Evolutionary conservation across 768 basidiomycete species (phyloP).

Genomic region (Neoboletus subvelutipes): DNA sequence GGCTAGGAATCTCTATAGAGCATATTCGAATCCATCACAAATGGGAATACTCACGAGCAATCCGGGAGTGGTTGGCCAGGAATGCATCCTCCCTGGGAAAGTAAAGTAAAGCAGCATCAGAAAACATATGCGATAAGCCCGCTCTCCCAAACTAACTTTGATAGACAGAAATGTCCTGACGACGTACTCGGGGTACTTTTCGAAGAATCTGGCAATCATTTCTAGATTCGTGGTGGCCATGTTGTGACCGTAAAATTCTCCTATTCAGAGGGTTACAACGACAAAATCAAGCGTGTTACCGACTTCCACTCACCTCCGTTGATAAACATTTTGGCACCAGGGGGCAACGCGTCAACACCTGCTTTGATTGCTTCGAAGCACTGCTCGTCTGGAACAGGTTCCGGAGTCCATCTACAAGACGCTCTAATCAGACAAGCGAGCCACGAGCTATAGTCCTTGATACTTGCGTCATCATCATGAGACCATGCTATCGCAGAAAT

Average conservation of each 20-base stretch:
- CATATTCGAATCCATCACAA: neutral
- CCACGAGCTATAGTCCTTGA: too few relatives aligned
- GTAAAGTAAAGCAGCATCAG: conserved; percentile 11
- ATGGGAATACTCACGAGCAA: conserved; percentile 28
- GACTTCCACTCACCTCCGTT: conserved; percentile 42
- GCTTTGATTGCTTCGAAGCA: conserved; percentile 49
- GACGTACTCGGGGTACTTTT: conserved; percentile 35
- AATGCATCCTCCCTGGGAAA: conserved; percentile 14
- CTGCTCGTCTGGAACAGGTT: conserved; percentile 1
- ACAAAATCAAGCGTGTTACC: neutral
- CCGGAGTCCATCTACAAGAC: neutral
- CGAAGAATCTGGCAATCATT: conserved; percentile 50
- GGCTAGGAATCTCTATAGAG: neutral
- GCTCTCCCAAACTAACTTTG: conserved; percentile 22
- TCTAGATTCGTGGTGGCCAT: conserved; percentile 43
- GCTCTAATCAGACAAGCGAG: neutral
- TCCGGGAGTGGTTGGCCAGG: conserved; percentile 11
- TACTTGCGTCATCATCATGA: conserved; percentile 57
- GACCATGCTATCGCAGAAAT: conserved; percentile 38
- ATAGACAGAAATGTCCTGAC: conserved; percentile 36
- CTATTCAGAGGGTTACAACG: conserved; percentile 22
- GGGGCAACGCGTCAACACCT: conserved; percentile 43
- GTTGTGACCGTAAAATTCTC: conserved; percentile 57
- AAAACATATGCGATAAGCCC: neutral
- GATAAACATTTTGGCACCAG: conserved; percentile 47